phyloP scores from a whole-genome alignment of 208 protist species.

The Leishmania gerbilli region DNA sequence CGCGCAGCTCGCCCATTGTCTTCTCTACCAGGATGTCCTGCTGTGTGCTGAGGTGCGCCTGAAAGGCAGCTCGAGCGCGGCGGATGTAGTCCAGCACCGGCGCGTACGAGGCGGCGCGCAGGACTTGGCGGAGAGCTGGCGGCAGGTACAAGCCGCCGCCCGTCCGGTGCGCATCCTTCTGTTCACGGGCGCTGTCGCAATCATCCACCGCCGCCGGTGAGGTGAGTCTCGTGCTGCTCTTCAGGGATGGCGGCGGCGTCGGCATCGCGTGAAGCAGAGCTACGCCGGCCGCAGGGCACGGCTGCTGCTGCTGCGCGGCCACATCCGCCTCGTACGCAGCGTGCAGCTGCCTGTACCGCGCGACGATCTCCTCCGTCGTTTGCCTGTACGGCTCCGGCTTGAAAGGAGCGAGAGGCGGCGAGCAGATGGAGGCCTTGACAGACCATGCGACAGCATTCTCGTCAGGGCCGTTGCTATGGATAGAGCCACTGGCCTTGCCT shows the following conservation, averaged over 20 bases:
- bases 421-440: not conserved
- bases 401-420: constrained; percentile 3
- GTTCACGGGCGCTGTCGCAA: not conserved
- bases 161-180: constrained; percentile 1
- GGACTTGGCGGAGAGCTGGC: constrained; percentile 43
- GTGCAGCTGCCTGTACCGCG: constrained; percentile 16
- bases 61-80: constrained; percentile 33
- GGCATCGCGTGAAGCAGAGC: not conserved
- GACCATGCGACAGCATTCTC: not conserved
- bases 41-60: constrained; percentile 39
- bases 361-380: constrained; percentile 26
- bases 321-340: constrained; percentile 32
- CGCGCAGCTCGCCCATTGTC: constrained; percentile 32
- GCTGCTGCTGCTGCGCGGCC: constrained; percentile 17
- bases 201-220: not conserved
- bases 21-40: constrained; percentile 32
- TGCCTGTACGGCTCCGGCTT: constrained; percentile 14
- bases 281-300: not conserved
- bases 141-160: constrained; percentile 34
- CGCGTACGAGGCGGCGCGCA: constrained; percentile 48
- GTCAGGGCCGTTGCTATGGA: not conserved
- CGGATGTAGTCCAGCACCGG: constrained; percentile 57
- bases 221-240: constrained; percentile 1
- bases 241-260: constrained; percentile 5
- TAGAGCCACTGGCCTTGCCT: not conserved